A percentile compares a stretch with the other conserved stretches of the same genome.
These are phyloP conservation scores for Pythium vanterpoolii DNA, from an alignment of 352 stramenopile genomes.

Conservation along the genomic window DNA sequence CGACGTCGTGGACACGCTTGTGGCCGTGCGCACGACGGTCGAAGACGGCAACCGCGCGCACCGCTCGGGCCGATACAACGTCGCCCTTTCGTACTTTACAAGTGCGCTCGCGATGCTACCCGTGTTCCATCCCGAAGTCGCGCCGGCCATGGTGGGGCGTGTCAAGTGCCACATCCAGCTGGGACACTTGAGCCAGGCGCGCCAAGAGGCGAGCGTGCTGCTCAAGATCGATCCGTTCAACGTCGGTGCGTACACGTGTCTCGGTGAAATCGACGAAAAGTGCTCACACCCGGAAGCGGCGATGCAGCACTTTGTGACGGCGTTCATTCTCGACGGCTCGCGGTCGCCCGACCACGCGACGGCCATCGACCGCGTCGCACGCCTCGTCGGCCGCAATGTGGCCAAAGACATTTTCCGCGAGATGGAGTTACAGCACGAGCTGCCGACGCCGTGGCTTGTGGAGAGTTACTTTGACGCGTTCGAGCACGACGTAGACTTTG, in stretches of 20 bases:
- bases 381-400: slow-evolving; percentile 53
- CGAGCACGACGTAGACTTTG: slow-evolving; percentile 70
- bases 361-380: slow-evolving; percentile 70
- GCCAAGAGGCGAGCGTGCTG: slow-evolving; percentile 39
- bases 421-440: slow-evolving; percentile 71
- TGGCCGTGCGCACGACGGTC: slow-evolving; percentile 43
- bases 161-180: slow-evolving; percentile 63
- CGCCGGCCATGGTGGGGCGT: slow-evolving; percentile 52
- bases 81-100: slow-evolving; percentile 57
- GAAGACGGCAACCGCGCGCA: slow-evolving; percentile 59
- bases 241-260: slow-evolving; percentile 60
- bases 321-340: slow-evolving; percentile 81
- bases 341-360: slow-evolving; percentile 63
- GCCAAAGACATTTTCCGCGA: slow-evolving; percentile 66
- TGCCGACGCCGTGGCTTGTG: slow-evolving; percentile 75
- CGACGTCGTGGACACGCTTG: slow-evolving; percentile 40
- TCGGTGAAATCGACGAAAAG: slow-evolving; percentile 67
- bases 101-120: slow-evolving; percentile 59
- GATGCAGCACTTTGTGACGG: slow-evolving; percentile 81
- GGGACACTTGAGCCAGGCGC: slow-evolving; percentile 34
- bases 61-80: slow-evolving; percentile 43
- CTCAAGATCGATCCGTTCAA: slow-evolving; percentile 70
- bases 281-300: slow-evolving; percentile 40
- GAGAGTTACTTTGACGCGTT: slow-evolving; percentile 87
- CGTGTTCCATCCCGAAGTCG: slow-evolving; percentile 62